These are phyloP conservation scores for Ceratocystis alfenasii DNA, from an alignment of 2,329 filamentous ascomycete species.

Conservation along the genomic window DNA sequence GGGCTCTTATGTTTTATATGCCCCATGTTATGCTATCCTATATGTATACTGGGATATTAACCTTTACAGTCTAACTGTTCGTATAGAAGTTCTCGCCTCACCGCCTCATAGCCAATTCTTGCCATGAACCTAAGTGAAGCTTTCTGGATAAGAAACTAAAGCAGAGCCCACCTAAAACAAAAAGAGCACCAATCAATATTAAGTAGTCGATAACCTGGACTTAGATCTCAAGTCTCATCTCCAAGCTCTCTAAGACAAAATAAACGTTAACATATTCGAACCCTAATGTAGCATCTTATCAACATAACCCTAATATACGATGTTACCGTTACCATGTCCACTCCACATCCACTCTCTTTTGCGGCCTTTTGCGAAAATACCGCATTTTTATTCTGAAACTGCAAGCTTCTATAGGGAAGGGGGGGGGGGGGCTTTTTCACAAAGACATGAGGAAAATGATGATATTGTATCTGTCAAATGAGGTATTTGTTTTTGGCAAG, in stretches of 20 bases:
- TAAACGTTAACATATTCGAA: too few species aligned
- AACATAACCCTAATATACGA: background rate
- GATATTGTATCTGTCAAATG: background rate
- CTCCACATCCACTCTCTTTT: background rate
- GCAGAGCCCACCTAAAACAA: background rate
- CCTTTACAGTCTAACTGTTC: background rate
- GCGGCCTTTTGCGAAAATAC: background rate
- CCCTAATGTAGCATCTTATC: background rate
- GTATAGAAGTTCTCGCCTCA: background rate
- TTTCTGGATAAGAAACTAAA: background rate
- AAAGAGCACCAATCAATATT: background rate
- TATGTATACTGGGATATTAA: too few species aligned
- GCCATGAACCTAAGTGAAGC: background rate
- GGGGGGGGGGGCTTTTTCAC: background rate
- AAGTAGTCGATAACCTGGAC: background rate
- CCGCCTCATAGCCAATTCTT: background rate
- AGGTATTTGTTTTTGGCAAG: background rate
- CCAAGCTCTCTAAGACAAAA: too few species aligned
- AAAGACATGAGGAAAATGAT: background rate
- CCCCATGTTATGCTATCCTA: too few species aligned
- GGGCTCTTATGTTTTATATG: too few species aligned
- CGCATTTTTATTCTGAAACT: slow-evolving; percentile 1
- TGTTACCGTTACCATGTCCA: background rate
- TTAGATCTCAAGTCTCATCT: background rate
- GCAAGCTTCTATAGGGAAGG: background rate